These are phyloP conservation scores for Liriodendron chinense DNA, from an alignment of 164 flowering plant species.

Conservation along the genomic window DNA sequence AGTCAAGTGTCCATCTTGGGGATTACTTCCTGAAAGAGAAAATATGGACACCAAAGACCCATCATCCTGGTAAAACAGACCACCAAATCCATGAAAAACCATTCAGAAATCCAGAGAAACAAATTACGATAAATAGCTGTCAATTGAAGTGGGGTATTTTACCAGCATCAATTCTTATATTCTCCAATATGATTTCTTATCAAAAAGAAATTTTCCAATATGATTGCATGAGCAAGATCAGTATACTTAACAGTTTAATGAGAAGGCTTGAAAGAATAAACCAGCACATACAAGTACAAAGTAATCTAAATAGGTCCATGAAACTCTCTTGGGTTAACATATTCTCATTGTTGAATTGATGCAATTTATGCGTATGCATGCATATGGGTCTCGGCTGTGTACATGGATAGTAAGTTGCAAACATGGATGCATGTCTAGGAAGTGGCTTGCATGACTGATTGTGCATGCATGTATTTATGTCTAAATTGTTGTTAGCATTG, in stretches of 20 bases:
- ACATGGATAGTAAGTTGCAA: no score
- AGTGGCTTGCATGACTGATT: no score
- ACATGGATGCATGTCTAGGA: no score
- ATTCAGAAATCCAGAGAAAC: neutral
- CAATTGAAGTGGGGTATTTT: neutral
- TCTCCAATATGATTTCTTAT: neutral
- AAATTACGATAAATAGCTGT: neutral
- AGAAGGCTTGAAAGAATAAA: neutral
- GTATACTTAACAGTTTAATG: neutral
- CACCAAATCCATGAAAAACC: slow-evolving; percentile 2
- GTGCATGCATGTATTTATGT: no score
- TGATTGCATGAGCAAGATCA: neutral
- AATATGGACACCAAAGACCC: slow-evolving; percentile 89
- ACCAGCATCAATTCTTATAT: neutral
- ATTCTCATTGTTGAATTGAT: no score
- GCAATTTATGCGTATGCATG: no score
- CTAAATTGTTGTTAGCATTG: no score
- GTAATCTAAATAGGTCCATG: neutral
- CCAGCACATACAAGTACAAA: neutral
- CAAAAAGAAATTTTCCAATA: neutral
- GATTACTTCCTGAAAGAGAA: slow-evolving; percentile 80
- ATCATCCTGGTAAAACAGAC: slow-evolving; percentile 64
- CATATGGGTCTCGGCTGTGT: no score
- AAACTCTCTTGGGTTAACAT: neutral
- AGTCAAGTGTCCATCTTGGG: slow-evolving; percentile 91